Evolutionary conservation across 1,284 basidiomycete genomes (phyloP).

Genomic region (Sporisorium exsertum): DNA sequence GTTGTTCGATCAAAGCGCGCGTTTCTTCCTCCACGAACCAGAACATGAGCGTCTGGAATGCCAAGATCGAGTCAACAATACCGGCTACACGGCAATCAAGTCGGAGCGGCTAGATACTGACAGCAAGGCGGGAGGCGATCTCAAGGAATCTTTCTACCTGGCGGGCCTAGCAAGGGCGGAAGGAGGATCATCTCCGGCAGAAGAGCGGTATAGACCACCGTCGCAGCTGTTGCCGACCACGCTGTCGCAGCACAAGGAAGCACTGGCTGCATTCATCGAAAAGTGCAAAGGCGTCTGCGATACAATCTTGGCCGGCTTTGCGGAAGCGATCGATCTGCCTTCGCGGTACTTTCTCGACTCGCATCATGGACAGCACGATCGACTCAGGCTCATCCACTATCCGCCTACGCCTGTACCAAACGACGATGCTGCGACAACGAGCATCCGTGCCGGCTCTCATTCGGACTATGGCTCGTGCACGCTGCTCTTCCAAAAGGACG

Average conservation of each 20-base stretch:
- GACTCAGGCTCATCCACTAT: slow-evolving; percentile 61
- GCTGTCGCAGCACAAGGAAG: slow-evolving; percentile 16
- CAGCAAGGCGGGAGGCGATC: slow-evolving; percentile 44
- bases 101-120: slow-evolving; percentile 40
- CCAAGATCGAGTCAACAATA: slow-evolving; percentile 41
- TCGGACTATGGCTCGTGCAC: slow-evolving; percentile 85
- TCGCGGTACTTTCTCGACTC: slow-evolving; percentile 32
- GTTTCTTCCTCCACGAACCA: slow-evolving; percentile 42
- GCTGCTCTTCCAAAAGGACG: slow-evolving; percentile 84
- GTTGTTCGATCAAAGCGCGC: slow-evolving; percentile 38
- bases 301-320: slow-evolving; percentile 49
- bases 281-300: slow-evolving; percentile 48
- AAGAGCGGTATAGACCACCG: slow-evolving; percentile 25
- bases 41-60: slow-evolving; percentile 17
- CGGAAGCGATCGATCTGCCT: slow-evolving; percentile 43
- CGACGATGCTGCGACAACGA: neutral
- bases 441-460: slow-evolving; percentile 59
- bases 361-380: slow-evolving; percentile 53
- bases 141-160: slow-evolving; percentile 64
- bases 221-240: slow-evolving; percentile 41
- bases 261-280: slow-evolving; percentile 40
- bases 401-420: slow-evolving; percentile 41
- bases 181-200: neutral
- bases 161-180: slow-evolving; percentile 24
- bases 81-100: slow-evolving; percentile 50